A percentile compares a stretch with the other conserved stretches of the same genome.
Conservation (phyloP, 2,329 filamentous ascomycete species). For the Aspergillus sclerotialis region DNA sequence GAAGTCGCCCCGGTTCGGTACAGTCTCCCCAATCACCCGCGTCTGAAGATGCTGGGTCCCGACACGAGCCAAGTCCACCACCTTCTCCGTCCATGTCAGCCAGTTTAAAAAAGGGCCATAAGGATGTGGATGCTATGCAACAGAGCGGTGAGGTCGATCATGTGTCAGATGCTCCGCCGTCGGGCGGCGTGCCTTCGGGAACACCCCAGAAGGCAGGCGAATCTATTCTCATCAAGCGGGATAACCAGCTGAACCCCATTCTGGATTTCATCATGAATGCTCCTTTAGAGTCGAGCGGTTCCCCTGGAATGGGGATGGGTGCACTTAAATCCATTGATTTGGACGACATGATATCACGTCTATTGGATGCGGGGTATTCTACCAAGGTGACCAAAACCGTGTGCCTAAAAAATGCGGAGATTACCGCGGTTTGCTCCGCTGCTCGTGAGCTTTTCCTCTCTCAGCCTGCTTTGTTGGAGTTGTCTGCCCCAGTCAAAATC, state of each 20-base stretch:
- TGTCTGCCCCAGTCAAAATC: conserved; percentile 93
- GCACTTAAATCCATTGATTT: conserved; percentile 89
- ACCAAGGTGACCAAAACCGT: conserved; percentile 97
- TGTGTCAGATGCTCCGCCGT: conserved; percentile 83
- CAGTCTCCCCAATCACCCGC: conserved; percentile 26
- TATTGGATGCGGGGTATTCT: conserved; percentile 90
- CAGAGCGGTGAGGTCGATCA: conserved; percentile 86
- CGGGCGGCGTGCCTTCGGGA: conserved; percentile 52
- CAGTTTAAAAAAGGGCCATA: conserved; percentile 64
- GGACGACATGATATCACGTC: conserved; percentile 92
- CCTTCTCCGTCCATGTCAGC: conserved; percentile 82
- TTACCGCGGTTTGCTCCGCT: conserved; percentile 83
- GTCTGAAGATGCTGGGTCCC: conserved; percentile 41
- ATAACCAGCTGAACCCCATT: conserved; percentile 63
- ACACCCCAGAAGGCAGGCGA: conserved; percentile 67
- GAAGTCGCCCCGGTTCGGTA: conserved; percentile 41
- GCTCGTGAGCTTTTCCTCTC: conserved; percentile 83
- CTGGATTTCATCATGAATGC: conserved; percentile 43
- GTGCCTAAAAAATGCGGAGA: conserved; percentile 95
- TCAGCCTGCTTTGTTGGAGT: conserved; percentile 84
- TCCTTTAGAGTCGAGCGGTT: conserved; percentile 36
- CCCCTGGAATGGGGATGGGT: conserved; percentile 68
- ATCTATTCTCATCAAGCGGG: conserved; percentile 81
- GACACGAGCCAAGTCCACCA: conserved; percentile 53
- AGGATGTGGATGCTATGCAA: conserved; percentile 74